These are phyloP conservation scores for Ganoderma sp. DNA, from an alignment of 1,284 basidiomycete genomes.

Conservation along the genomic window DNA sequence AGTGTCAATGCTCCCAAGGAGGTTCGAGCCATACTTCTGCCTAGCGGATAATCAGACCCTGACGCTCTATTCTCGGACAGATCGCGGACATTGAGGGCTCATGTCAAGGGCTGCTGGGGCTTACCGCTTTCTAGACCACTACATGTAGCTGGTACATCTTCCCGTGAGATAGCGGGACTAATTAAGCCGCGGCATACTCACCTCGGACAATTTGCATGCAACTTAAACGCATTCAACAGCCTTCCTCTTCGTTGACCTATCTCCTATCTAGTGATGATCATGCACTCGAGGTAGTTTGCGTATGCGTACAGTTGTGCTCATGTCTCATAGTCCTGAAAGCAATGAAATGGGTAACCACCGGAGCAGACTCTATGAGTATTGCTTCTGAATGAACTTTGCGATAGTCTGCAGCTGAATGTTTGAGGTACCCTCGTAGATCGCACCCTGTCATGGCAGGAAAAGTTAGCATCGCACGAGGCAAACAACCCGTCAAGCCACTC, in stretches of 20 bases:
- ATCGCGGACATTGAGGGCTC: constrained; percentile 87
- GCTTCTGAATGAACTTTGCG: constrained; percentile 87
- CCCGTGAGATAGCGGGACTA: background rate
- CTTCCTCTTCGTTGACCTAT: background rate
- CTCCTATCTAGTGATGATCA: background rate
- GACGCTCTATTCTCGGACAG: constrained; percentile 40
- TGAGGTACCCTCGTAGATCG: constrained; percentile 95
- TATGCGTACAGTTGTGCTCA: constrained; percentile 3
- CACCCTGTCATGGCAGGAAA: constrained; percentile 56
- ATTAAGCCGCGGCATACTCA: background rate
- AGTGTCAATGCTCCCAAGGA: constrained; percentile 88
- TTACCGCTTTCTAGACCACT: constrained; percentile 59
- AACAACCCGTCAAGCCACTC: constrained; percentile 40
- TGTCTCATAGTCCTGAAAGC: background rate
- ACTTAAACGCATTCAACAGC: background rate
- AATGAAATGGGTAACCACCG: background rate
- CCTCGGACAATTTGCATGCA: background rate
- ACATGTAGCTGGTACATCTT: background rate
- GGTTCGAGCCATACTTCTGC: constrained; percentile 47
- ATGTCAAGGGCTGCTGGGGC: constrained; percentile 77
- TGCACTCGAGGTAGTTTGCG: background rate
- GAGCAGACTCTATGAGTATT: constrained; percentile 55
- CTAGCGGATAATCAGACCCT: background rate
- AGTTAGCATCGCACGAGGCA: background rate
- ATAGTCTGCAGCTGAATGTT: constrained; percentile 98